Conservation (phyloP, 2,329 filamentous ascomycete genomes). For the Claviceps sp. region DNA sequence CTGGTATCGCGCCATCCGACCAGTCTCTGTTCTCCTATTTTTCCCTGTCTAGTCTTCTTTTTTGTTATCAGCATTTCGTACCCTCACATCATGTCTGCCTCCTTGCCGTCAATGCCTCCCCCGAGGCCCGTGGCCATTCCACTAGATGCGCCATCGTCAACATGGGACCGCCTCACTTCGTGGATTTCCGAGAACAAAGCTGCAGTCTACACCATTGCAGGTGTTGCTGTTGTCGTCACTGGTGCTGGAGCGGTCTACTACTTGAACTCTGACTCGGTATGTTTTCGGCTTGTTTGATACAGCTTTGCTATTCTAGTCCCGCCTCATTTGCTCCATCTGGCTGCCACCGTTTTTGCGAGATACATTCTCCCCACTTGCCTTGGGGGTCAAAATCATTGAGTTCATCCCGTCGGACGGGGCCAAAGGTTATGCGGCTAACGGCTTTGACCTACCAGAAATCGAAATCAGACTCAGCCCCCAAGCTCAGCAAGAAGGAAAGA, state of each 20-base stretch:
- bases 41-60: conserved; percentile 12
- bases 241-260: conserved; percentile 92
- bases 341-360: neutral
- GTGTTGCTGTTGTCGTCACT: conserved; percentile 81
- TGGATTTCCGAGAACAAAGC: conserved; percentile 97
- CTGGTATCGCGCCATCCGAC: conserved; percentile 9
- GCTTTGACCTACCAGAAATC: conserved; percentile 22
- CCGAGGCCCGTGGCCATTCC: conserved; percentile 31
- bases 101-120: conserved; percentile 35
- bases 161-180: conserved; percentile 80
- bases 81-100: conserved; percentile 27
- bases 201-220: conserved; percentile 89
- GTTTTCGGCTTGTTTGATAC: conserved; percentile 8
- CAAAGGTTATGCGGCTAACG: neutral
- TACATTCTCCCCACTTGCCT: neutral
- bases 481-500: conserved; percentile 79
- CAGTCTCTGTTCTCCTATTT: conserved; percentile 14
- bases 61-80: conserved; percentile 9
- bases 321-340: neutral
- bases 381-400: neutral
- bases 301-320: neutral
- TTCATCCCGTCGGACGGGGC: too few relatives aligned
- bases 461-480: conserved; percentile 40
- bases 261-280: conserved; percentile 48
- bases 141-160: conserved; percentile 47